Evolutionary conservation across 176 grass and related monocot species (phyloP).

Genomic region (Thalia dealbata): DNA sequence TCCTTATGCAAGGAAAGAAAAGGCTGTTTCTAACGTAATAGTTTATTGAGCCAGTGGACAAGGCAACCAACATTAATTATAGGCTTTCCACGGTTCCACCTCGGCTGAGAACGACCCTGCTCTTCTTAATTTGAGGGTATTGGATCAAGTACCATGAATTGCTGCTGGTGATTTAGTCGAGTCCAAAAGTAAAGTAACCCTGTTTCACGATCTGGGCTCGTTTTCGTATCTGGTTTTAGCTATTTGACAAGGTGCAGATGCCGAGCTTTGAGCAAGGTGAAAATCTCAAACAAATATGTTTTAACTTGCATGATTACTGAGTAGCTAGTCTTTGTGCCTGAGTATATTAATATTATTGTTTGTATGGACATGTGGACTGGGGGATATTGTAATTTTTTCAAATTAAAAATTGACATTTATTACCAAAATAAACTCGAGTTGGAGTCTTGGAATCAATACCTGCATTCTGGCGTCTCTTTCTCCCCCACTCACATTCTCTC

Average conservation of each 20-base stretch:
- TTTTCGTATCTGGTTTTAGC: background rate
- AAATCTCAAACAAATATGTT: constrained; percentile 12
- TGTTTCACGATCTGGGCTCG: background rate
- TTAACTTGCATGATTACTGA: background rate
- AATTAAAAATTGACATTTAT: background rate
- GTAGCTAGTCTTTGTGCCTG: background rate
- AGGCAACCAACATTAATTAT: background rate
- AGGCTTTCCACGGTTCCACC: background rate
- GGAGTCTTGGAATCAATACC: constrained; percentile 7
- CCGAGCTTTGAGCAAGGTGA: background rate
- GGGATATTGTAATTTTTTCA: background rate
- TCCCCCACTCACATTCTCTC: background rate
- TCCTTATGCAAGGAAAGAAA: background rate
- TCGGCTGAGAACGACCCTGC: background rate
- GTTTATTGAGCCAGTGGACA: background rate
- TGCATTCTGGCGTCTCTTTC: background rate
- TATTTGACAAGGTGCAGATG: constrained; percentile 1
- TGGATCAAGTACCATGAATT: background rate
- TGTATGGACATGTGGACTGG: background rate
- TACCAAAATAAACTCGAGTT: constrained; percentile 1
- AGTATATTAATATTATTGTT: background rate
- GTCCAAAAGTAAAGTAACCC: background rate
- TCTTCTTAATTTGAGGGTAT: background rate
- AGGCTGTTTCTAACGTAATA: background rate
- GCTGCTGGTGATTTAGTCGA: background rate